These are phyloP conservation scores for Kodamaea neixiangensis DNA, from an alignment of 805 yeast genomes.

Conservation along the genomic window DNA sequence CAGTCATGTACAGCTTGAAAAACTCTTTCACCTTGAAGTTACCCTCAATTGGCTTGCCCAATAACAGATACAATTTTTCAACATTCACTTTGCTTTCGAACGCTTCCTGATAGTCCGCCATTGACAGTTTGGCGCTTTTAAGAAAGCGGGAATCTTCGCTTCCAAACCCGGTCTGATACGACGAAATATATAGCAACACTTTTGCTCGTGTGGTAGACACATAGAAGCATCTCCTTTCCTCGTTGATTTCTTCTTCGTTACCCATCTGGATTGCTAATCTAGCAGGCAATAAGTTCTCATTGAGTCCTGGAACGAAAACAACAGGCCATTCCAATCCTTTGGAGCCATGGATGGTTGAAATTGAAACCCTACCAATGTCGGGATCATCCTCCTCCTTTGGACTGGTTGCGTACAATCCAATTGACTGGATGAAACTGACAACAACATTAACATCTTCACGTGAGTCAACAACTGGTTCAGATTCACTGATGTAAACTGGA, in stretches of 20 bases:
- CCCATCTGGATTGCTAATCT: slow-evolving; percentile 40
- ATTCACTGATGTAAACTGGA: neutral
- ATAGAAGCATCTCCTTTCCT: slow-evolving; percentile 82
- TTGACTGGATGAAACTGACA: slow-evolving; percentile 30
- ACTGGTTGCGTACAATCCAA: slow-evolving; percentile 36
- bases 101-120: slow-evolving; percentile 17
- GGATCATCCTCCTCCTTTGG: slow-evolving; percentile 16
- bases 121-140: slow-evolving; percentile 10
- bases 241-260: slow-evolving; percentile 46
- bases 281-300: slow-evolving; percentile 68
- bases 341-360: slow-evolving; percentile 89
- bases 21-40: slow-evolving; percentile 15
- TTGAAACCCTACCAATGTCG: slow-evolving; percentile 29
- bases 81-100: slow-evolving; percentile 20
- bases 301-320: slow-evolving; percentile 76
- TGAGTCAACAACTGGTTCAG: neutral
- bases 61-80: slow-evolving; percentile 20
- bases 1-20: slow-evolving; percentile 15
- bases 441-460: slow-evolving; percentile 16
- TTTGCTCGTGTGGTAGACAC: slow-evolving; percentile 90
- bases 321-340: slow-evolving; percentile 97
- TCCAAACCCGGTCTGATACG: slow-evolving; percentile 18
- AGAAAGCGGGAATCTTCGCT: slow-evolving; percentile 33
- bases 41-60: slow-evolving; percentile 9
- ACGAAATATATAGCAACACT: slow-evolving; percentile 48